These are phyloP conservation scores for Stagonosporopsis vannaccii DNA, from an alignment of 2,329 filamentous ascomycete species.

Conservation along the genomic window DNA sequence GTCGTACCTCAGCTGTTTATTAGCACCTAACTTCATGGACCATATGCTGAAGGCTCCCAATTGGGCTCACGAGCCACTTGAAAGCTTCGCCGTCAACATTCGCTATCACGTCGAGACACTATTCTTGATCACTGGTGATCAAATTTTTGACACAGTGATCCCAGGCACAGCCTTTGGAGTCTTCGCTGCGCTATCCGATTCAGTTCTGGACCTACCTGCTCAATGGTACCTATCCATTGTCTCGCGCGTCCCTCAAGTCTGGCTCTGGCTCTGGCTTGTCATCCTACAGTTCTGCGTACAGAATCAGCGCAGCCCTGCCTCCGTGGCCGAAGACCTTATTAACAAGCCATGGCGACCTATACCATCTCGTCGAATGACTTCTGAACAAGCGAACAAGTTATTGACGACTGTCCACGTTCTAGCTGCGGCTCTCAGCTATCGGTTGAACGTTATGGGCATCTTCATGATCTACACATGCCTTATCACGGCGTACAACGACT, in stretches of 20 bases:
- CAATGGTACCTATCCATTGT: slow-evolving; percentile 10
- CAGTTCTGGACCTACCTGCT: slow-evolving; percentile 13
- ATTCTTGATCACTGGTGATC: slow-evolving; percentile 9
- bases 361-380: slow-evolving; percentile 32
- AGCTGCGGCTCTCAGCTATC: slow-evolving; percentile 10
- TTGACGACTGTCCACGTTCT: slow-evolving; percentile 6
- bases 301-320: slow-evolving; percentile 48
- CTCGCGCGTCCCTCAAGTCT: slow-evolving; percentile 1
- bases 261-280: slow-evolving; percentile 46
- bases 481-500: slow-evolving; percentile 43
- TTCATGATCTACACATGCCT: slow-evolving; percentile 28
- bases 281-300: slow-evolving; percentile 50
- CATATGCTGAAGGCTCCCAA: not conserved
- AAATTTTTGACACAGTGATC: slow-evolving; percentile 19
- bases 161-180: slow-evolving; percentile 21
- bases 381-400: slow-evolving; percentile 23
- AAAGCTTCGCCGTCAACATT: not conserved
- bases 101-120: not conserved
- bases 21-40: not conserved
- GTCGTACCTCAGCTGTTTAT: no score
- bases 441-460: slow-evolving; percentile 13
- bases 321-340: slow-evolving; percentile 48
- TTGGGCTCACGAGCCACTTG: not conserved
- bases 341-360: slow-evolving; percentile 54
- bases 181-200: slow-evolving; percentile 19